These are phyloP conservation scores for Boletus sp. DNA, from an alignment of 768 basidiomycete genomes.

Conservation along the genomic window DNA sequence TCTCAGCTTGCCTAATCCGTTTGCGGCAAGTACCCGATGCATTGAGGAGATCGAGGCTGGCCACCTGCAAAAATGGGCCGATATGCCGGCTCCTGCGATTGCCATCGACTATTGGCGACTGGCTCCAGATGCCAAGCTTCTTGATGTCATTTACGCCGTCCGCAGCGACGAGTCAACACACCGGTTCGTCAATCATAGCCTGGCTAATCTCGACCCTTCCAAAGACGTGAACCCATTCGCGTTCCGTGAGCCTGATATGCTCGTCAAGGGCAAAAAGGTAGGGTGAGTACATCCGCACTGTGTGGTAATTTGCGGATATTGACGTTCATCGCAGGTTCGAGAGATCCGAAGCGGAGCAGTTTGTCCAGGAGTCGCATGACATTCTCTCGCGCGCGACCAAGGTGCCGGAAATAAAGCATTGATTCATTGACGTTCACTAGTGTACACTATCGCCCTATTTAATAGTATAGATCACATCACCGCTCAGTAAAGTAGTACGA, in stretches of 20 bases:
- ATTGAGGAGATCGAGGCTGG: constrained; percentile 84
- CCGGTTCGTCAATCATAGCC: constrained; percentile 92
- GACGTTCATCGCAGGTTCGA: constrained; percentile 51
- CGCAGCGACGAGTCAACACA: constrained; percentile 93
- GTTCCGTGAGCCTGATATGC: constrained; percentile 84
- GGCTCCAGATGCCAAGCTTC: constrained; percentile 63
- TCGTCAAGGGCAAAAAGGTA: constrained; percentile 70
- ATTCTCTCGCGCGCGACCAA: constrained; percentile 39
- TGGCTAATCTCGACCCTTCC: constrained; percentile 77
- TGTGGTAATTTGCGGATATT: constrained; percentile 15
- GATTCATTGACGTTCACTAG: constrained; percentile 11
- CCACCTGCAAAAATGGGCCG: constrained; percentile 76
- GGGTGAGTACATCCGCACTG: constrained; percentile 49
- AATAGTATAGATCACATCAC: constrained; percentile 18
- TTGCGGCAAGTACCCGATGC: constrained; percentile 60
- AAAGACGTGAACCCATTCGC: constrained; percentile 91
- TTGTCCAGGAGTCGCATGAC: constrained; percentile 59
- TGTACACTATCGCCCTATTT: constrained; percentile 4
- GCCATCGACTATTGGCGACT: constrained; percentile 97
- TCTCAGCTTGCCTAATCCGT: constrained; percentile 16
- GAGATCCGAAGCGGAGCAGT: constrained; percentile 62
- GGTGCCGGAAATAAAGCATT: constrained; percentile 27
- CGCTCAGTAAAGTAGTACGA: constrained; percentile 17
- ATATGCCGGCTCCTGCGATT: constrained; percentile 78
- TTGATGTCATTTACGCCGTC: constrained; percentile 90